Conservation (phyloP, 2,329 filamentous ascomycete species). For the Thermoascus crustaceus region DNA sequence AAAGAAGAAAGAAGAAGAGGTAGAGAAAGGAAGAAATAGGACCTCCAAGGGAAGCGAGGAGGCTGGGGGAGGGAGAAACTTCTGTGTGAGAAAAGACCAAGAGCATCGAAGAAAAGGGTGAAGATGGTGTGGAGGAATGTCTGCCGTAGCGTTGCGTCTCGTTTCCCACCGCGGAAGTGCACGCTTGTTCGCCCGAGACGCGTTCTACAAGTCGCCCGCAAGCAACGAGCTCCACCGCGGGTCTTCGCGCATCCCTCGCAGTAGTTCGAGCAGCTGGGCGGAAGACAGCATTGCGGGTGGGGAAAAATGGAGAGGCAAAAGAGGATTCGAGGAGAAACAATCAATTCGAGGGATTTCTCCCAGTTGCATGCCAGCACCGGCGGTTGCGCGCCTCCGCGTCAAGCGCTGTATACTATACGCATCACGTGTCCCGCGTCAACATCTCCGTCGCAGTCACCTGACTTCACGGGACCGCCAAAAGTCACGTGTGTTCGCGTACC, state of each 20-base stretch:
- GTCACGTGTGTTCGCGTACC: background rate
- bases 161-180: slow-evolving; percentile 30
- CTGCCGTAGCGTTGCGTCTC: slow-evolving; percentile 25
- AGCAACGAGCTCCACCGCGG: slow-evolving; percentile 22
- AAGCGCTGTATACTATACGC: slow-evolving; percentile 6
- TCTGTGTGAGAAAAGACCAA: slow-evolving; percentile 17
- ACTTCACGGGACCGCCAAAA: background rate
- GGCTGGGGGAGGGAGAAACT: slow-evolving; percentile 18
- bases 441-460: background rate
- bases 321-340: too few species aligned
- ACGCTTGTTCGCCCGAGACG: slow-evolving; percentile 32
- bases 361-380: slow-evolving; percentile 2
- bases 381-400: slow-evolving; percentile 10
- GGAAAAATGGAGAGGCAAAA: too few species aligned
- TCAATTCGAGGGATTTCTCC: too few species aligned
- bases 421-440: slow-evolving; percentile 11
- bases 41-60: slow-evolving; percentile 10
- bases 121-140: slow-evolving; percentile 26
- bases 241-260: slow-evolving; percentile 1
- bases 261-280: background rate
- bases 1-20: slow-evolving; percentile 8
- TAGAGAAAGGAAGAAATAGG: slow-evolving; percentile 10
- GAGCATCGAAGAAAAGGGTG: slow-evolving; percentile 16
- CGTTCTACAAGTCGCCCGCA: slow-evolving; percentile 32
- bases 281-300: background rate